Base-by-base conservation (phyloP, 108 stramenopile genomes). In the Cylindrotheca closterium region DNA sequence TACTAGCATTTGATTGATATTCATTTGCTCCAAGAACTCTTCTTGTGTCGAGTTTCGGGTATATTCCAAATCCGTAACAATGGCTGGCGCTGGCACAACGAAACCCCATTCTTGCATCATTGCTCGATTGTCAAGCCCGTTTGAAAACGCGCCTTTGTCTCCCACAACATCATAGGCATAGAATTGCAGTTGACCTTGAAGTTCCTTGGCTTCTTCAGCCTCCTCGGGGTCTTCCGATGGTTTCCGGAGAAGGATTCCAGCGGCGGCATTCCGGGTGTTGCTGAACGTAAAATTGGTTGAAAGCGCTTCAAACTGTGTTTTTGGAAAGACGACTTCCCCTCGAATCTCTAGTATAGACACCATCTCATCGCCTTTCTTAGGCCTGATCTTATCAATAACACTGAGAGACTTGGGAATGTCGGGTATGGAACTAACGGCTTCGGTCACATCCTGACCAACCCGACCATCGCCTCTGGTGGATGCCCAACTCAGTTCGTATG, bases 211-310 rank as follows among this genome's bases (percentile, higher is more conserved):
- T 63, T 68, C 60, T 3, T 48, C 28, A 22, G 65, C 33, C 23
- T 25, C 60, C 33, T 61, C 68, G 0, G 54, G 18, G 23, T 70
- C 73, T 15, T 58, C 27, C 22, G 49, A 58, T 51, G 84, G 82
- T 70, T 86, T 93, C 27, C 91, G 80, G 7, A 95, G 75, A 34
- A 98, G 71, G 48, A 93, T 92, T 7, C 97, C 97, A 18, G 91
- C 87, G 21, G 96, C 97, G 19, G 93, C 93, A 78, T 96, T 98
- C 19, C 97, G 84, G 12, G 97, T 80, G 75, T 92, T 98, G 26
- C 92, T 76, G 76, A 92, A 91, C 26, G 66, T 66, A 23, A 27
- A 24, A 42, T 59, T 58, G 60, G 49, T 26, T 10, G 59, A 29
- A 49, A 47, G 17, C 24, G 58, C 50, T 0, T 25, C 18, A 67